phyloP scores from a whole-genome alignment of 257 asterid species.

The Fraxinus excelsior region DNA sequence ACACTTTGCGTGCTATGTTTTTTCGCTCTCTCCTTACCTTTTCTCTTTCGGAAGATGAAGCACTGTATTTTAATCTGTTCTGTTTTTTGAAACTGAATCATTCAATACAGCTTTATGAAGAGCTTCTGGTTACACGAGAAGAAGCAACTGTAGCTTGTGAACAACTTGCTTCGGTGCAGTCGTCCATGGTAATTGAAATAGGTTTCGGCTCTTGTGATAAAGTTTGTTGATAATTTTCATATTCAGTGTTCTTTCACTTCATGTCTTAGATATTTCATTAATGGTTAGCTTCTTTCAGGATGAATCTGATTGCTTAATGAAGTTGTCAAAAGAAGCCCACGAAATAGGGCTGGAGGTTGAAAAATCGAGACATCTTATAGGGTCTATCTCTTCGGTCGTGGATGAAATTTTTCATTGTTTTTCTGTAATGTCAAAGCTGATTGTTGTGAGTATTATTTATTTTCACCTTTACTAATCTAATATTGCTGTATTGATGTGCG shows the following conservation, averaged over 20 bases:
- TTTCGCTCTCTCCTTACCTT: not conserved
- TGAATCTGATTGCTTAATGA: conserved; percentile 48
- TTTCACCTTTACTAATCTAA: conserved; percentile 12
- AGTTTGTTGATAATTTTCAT: conserved; percentile 3
- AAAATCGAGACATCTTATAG: conserved; percentile 47
- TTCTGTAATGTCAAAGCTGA: conserved; percentile 37
- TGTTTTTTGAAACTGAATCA: conserved; percentile 2
- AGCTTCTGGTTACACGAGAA: conserved; percentile 59
- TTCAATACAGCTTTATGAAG: conserved; percentile 63
- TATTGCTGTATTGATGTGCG: conserved; percentile 7
- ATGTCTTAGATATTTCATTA: conserved; percentile 3
- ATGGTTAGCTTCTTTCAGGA: conserved; percentile 53
- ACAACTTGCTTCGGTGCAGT: conserved; percentile 46
- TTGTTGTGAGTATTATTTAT: conserved; percentile 54
- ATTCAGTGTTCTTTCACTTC: not conserved
- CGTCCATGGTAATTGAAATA: conserved; percentile 39
- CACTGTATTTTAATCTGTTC: conserved; percentile 6
- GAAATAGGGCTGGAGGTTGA: conserved; percentile 66
- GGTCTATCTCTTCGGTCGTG: conserved; percentile 49
- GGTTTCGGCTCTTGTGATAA: conserved; percentile 17
- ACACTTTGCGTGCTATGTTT: not conserved
- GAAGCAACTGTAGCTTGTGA: conserved; percentile 66
- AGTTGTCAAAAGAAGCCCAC: conserved; percentile 49
- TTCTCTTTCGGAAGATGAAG: conserved; percentile 14
- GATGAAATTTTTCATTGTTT: conserved; percentile 56